Percentiles rank a stretch among this genome's conserved stretches.
These are phyloP conservation scores for Cyclotella sp. DNA, from an alignment of 108 stramenopile genomes.

Conservation along the genomic window DNA sequence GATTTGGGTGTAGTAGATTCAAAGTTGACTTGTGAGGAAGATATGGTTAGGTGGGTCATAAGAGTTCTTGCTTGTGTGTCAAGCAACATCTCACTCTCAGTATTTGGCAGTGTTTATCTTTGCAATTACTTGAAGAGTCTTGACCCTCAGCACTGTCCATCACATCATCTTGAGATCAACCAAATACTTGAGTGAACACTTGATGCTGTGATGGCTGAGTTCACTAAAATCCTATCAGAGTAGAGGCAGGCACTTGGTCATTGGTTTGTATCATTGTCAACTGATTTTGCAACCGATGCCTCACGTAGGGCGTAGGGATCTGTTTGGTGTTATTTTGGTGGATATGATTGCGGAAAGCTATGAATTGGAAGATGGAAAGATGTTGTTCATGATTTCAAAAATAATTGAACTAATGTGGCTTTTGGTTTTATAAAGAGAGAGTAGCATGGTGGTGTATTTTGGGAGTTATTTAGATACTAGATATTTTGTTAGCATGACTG, in stretches of 20 bases:
- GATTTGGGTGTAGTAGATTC: too few species aligned
- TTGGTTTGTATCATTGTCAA: neutral
- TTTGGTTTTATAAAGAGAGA: too few species aligned
- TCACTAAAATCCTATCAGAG: neutral
- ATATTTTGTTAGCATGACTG: too few species aligned
- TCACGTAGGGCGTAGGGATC: neutral
- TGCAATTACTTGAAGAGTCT: neutral
- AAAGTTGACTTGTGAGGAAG: neutral
- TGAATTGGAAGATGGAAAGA: neutral
- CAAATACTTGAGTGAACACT: neutral
- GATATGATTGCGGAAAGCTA: slow-evolving; percentile 8
- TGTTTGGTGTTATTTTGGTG: neutral
- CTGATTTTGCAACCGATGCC: slow-evolving; percentile 2
- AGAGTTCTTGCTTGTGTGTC: slow-evolving; percentile 12
- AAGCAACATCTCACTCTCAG: neutral
- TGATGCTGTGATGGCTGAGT: neutral
- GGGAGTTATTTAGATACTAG: too few species aligned
- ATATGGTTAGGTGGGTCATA: neutral
- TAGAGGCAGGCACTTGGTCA: neutral
- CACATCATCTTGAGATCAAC: slow-evolving; percentile 2
- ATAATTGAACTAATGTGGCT: too few species aligned
- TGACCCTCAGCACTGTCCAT: neutral
- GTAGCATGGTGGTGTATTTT: too few species aligned
- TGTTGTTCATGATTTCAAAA: slow-evolving; percentile 3
- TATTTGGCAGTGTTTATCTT: slow-evolving; percentile 1